Evolutionary conservation across 345 rosid genomes (phyloP).

Genomic region (Syzygium oleosum): DNA sequence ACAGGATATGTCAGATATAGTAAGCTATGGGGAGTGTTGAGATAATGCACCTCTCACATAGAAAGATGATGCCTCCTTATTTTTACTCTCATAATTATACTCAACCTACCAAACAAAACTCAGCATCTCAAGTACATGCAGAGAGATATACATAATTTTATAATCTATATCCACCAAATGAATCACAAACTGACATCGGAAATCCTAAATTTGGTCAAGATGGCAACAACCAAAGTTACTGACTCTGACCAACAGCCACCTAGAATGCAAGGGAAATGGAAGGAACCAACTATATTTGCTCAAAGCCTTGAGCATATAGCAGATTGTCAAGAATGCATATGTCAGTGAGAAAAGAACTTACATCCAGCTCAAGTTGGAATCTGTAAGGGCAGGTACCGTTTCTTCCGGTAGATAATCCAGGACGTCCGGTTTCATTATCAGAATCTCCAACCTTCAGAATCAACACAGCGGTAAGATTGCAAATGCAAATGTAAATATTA

Average conservation of each 20-base stretch:
- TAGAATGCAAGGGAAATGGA: background rate
- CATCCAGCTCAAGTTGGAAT: conserved; percentile 78
- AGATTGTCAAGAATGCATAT: background rate
- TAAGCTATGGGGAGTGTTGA: background rate
- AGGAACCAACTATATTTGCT: background rate
- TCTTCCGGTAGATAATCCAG: conserved; percentile 16
- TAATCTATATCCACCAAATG: background rate
- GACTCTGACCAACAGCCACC: background rate
- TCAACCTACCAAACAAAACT: background rate
- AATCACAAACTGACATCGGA: background rate
- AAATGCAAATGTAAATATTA: background rate
- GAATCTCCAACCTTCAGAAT: conserved; percentile 26
- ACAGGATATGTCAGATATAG: background rate
- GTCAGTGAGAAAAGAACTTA: conserved; percentile 18
- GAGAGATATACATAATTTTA: background rate
- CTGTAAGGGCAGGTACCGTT: conserved; percentile 36
- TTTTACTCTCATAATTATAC: background rate
- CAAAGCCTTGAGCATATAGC: background rate
- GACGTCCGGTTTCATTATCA: conserved; percentile 22
- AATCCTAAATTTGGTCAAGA: background rate
- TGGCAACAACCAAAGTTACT: background rate
- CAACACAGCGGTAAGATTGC: background rate
- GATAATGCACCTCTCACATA: background rate
- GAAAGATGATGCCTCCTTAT: background rate
- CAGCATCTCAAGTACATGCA: background rate